These are phyloP conservation scores for Exophiala sideris DNA, from an alignment of 2,329 filamentous ascomycete genomes.

Conservation along the genomic window DNA sequence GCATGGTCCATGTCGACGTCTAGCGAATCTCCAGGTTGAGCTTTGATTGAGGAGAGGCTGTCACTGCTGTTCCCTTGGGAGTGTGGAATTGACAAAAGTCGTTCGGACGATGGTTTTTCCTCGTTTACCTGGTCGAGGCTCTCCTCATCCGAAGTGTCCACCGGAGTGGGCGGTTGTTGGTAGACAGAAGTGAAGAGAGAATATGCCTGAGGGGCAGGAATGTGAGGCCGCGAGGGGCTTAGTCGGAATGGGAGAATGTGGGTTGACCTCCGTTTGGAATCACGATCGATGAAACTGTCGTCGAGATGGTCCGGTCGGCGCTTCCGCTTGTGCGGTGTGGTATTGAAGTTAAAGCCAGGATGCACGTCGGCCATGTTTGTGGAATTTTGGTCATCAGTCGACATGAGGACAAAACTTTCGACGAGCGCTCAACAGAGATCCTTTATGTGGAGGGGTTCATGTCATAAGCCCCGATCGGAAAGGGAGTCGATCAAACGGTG, in stretches of 20 bases:
- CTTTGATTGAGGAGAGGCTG: slow-evolving; percentile 14
- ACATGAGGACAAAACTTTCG: slow-evolving; percentile 7
- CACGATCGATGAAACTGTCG: slow-evolving; percentile 9
- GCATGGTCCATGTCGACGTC: slow-evolving; percentile 18
- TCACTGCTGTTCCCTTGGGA: slow-evolving; percentile 7
- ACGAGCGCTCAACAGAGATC: slow-evolving; percentile 9
- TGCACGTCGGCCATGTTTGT: slow-evolving; percentile 19
- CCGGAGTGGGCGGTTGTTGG: slow-evolving; percentile 27
- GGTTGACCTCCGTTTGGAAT: slow-evolving; percentile 15
- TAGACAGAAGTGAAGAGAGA: slow-evolving; percentile 23
- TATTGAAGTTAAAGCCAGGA: slow-evolving; percentile 14
- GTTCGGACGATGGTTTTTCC: slow-evolving; percentile 7
- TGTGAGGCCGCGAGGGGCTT: slow-evolving; percentile 19
- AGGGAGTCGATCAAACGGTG: slow-evolving; percentile 26
- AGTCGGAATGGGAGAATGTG: slow-evolving; percentile 22
- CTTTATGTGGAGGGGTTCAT: slow-evolving; percentile 7
- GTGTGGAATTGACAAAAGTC: neutral
- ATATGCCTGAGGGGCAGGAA: slow-evolving; percentile 14
- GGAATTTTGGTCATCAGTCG: slow-evolving; percentile 5
- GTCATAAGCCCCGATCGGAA: slow-evolving; percentile 14
- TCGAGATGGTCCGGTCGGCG: slow-evolving; percentile 6
- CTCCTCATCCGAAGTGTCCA: slow-evolving; percentile 27
- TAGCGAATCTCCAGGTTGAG: slow-evolving; percentile 1
- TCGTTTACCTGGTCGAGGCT: slow-evolving; percentile 8
- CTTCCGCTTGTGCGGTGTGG: slow-evolving; percentile 19